Conservation (phyloP, 768 basidiomycete genomes). For the Trametes cinnabarina region DNA sequence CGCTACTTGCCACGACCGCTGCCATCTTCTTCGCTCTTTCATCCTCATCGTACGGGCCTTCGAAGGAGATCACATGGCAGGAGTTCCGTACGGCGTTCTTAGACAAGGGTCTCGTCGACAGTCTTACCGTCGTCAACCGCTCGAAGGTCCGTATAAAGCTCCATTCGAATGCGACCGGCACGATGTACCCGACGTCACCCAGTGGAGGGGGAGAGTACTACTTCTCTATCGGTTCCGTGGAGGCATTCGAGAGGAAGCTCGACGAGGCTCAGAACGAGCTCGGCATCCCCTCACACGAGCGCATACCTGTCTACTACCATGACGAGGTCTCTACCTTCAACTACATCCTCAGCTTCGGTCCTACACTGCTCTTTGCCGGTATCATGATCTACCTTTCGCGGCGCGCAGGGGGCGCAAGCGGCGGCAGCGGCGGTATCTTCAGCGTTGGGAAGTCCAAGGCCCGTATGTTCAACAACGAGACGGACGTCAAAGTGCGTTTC, state of each 20-base stretch:
- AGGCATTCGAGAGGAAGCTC: constrained; percentile 93
- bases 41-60: constrained; percentile 42
- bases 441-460: constrained; percentile 95
- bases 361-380: constrained; percentile 90
- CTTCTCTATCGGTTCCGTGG: constrained; percentile 97
- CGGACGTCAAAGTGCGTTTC: constrained; percentile 89
- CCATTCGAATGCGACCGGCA: constrained; percentile 83
- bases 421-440: constrained; percentile 87
- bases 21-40: constrained; percentile 67
- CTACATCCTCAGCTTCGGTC: constrained; percentile 86
- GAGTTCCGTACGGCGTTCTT: constrained; percentile 98
- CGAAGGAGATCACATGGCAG: constrained; percentile 98
- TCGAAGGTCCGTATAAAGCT: constrained; percentile 88
- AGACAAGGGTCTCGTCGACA: constrained; percentile 94
- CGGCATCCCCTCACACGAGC: constrained; percentile 86
- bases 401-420: constrained; percentile 57
- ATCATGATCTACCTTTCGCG: constrained; percentile 85
- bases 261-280: constrained; percentile 93
- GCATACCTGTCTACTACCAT: constrained; percentile 95
- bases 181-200: constrained; percentile 65
- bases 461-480: constrained; percentile 95
- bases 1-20: constrained; percentile 54
- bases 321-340: constrained; percentile 87
- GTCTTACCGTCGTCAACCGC: constrained; percentile 87
- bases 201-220: constrained; percentile 66